These are phyloP conservation scores for Yamagishiella unicocca DNA, from an alignment of 139 green algal genomes.

Conservation along the genomic window DNA sequence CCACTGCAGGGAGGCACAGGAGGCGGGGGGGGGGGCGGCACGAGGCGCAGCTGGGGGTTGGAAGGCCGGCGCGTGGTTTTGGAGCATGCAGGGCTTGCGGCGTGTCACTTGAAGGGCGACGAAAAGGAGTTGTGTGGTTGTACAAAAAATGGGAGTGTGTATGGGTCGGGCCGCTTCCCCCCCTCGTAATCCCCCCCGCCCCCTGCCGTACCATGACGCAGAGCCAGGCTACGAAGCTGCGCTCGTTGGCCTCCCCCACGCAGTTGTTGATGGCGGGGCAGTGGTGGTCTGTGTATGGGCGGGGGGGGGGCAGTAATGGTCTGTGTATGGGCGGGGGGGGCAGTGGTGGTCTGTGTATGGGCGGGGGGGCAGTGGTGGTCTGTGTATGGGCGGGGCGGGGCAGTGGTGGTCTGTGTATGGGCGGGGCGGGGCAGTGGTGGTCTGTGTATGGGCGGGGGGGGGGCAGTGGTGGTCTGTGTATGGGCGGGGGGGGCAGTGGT, in stretches of 20 bases:
- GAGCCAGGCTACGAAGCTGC: slow-evolving; percentile 55
- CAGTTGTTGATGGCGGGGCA: slow-evolving; percentile 84
- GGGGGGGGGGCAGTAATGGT: background rate
- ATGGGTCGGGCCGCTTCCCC: background rate
- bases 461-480: background rate
- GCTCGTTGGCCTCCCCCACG: slow-evolving; percentile 77
- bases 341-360: background rate
- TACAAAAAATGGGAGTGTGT: no score
- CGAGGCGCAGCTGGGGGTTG: no score
- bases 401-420: no score
- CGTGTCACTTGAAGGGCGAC: background rate
- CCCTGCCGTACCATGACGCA: slow-evolving; percentile 9
- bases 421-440: background rate
- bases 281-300: slow-evolving; percentile 76
- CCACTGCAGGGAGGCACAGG: background rate
- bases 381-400: background rate
- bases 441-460: no score
- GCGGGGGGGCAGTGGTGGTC: background rate
- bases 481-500: slow-evolving; percentile 91
- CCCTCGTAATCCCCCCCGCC: background rate
- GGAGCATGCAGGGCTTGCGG: background rate
- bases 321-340: background rate
- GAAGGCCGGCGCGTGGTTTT: no score
- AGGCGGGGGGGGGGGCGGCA: background rate
- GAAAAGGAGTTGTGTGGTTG: background rate